Percentiles rank a stretch among this genome's conserved stretches.
Conservation (phyloP, 495 filamentous ascomycete genomes). For the Bathelium albidoporum region DNA sequence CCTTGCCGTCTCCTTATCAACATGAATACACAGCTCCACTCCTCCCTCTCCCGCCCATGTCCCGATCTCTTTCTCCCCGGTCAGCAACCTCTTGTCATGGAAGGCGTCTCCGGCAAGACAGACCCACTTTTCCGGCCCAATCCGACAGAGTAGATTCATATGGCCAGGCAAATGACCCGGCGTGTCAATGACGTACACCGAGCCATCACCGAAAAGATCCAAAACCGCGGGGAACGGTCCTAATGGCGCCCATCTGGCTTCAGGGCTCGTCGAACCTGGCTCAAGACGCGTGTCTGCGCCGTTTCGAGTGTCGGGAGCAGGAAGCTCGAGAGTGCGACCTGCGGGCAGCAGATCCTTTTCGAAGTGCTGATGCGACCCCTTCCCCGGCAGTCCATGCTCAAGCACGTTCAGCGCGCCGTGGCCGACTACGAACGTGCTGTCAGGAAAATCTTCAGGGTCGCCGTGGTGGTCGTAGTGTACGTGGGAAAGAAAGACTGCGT, state of each 20-base stretch:
- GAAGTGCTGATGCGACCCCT: constrained; percentile 28
- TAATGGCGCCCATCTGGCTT: constrained; percentile 21
- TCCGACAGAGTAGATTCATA: constrained; percentile 27
- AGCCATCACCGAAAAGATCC: constrained; percentile 29
- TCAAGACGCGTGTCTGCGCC: not conserved
- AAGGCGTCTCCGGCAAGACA: constrained; percentile 32
- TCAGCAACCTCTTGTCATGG: constrained; percentile 28
- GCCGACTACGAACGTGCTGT: constrained; percentile 38
- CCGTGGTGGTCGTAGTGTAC: constrained; percentile 47
- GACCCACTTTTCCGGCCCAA: constrained; percentile 23
- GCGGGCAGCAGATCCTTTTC: constrained; percentile 24
- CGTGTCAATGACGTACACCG: constrained; percentile 26
- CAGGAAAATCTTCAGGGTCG: constrained; percentile 35
- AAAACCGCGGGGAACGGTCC: constrained; percentile 23
- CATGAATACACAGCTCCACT: constrained; percentile 25
- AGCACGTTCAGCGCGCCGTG: constrained; percentile 36
- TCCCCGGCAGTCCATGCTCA: constrained; percentile 20
- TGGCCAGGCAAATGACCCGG: constrained; percentile 31
- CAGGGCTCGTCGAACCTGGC: not conserved
- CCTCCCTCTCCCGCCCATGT: constrained; percentile 25
- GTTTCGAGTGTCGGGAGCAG: constrained; percentile 6
- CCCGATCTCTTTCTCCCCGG: constrained; percentile 28
- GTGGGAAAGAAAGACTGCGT: constrained; percentile 39
- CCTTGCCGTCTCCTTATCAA: constrained; percentile 22
- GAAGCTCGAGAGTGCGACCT: constrained; percentile 26